Conservation (phyloP, 1,139 yeast genomes). For the Hanseniaspora sp. region DNA sequence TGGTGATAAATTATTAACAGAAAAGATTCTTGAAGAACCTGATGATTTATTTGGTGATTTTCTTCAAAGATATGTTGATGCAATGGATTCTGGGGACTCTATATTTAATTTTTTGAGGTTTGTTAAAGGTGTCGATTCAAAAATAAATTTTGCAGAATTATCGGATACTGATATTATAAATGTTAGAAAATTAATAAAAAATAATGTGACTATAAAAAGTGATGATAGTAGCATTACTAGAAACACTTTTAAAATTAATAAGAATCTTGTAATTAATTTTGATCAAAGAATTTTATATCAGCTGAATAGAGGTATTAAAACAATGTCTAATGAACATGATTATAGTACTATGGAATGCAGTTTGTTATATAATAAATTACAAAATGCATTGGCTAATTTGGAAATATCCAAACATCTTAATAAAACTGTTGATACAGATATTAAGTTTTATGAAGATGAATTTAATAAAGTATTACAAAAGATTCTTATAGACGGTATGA, state of each 20-base stretch:
- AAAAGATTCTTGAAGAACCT: slow-evolving; percentile 6
- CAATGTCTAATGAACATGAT: background rate
- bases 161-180: slow-evolving; percentile 6
- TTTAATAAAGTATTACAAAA: background rate
- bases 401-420: background rate
- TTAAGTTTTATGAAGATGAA: slow-evolving; percentile 2
- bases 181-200: background rate
- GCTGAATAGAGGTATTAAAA: background rate
- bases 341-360: background rate
- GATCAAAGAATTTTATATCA: slow-evolving; percentile 11
- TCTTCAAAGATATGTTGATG: slow-evolving; percentile 10
- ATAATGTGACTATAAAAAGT: background rate
- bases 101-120: slow-evolving; percentile 10
- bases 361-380: background rate
- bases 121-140: slow-evolving; percentile 1
- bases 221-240: background rate
- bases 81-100: slow-evolving; percentile 12
- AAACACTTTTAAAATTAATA: background rate
- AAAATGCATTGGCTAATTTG: background rate
- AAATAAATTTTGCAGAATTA: slow-evolving; percentile 4
- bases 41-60: slow-evolving; percentile 12
- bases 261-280: slow-evolving; percentile 8
- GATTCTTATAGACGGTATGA: slow-evolving; percentile 18
- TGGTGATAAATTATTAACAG: background rate
- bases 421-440: slow-evolving; percentile 1